These are phyloP conservation scores for Trapa bicornis DNA, from an alignment of 345 rosid species.

Conservation along the genomic window DNA sequence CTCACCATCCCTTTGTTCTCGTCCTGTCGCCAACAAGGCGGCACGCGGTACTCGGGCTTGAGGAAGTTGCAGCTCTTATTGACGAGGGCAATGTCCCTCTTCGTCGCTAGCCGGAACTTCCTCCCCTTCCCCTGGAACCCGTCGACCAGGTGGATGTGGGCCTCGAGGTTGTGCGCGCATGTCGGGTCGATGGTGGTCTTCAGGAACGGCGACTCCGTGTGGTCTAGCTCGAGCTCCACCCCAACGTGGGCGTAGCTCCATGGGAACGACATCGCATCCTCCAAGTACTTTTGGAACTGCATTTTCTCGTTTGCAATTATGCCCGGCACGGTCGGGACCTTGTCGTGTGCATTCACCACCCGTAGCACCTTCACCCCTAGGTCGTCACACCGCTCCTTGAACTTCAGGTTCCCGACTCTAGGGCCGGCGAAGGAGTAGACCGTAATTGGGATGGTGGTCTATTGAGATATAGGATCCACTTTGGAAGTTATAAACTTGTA, in stretches of 20 bases:
- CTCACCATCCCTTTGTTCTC: conserved; percentile 15
- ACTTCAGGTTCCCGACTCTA: conserved; percentile 64
- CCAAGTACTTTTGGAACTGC: conserved; percentile 49
- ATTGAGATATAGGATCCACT: conserved; percentile 19
- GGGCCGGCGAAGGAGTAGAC: conserved; percentile 45
- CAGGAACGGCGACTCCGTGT: conserved; percentile 15
- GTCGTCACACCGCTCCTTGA: conserved; percentile 52
- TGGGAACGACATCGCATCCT: conserved; percentile 45
- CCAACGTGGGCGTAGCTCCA: conserved; percentile 81
- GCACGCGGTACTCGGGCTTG: conserved; percentile 53
- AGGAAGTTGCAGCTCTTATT: conserved; percentile 16
- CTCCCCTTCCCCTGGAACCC: conserved; percentile 17
- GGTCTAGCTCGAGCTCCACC: conserved; percentile 33
- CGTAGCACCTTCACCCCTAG: conserved; percentile 54
- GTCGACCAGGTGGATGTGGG: conserved; percentile 16
- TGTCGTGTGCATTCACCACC: conserved; percentile 52
- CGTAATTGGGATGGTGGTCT: conserved; percentile 31
- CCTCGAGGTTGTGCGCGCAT: conserved; percentile 18
- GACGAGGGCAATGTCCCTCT: conserved; percentile 19
- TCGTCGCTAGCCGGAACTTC: conserved; percentile 4
- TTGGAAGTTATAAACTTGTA: background rate
- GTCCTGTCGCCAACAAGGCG: conserved; percentile 40
- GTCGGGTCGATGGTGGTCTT: conserved; percentile 11
- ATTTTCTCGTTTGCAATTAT: conserved; percentile 53
- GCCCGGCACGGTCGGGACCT: conserved; percentile 72